Conservation (phyloP, 2,329 filamentous ascomycete genomes). For the Fusarium azukiicola region DNA sequence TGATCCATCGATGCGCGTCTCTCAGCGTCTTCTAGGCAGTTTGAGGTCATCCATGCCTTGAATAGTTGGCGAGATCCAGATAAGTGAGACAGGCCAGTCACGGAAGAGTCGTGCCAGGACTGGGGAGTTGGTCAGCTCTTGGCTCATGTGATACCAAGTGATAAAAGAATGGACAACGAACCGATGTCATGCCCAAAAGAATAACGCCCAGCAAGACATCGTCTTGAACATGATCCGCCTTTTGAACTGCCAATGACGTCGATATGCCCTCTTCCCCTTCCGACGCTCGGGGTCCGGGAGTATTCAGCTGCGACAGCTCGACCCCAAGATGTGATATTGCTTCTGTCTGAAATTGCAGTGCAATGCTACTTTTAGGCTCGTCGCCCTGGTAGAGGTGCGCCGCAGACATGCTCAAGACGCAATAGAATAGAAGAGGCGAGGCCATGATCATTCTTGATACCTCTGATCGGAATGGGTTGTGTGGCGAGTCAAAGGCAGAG, state of each 20-base stretch:
- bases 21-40: neutral
- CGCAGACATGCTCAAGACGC: slow-evolving; percentile 42
- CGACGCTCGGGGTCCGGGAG: neutral
- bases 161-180: neutral
- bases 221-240: slow-evolving; percentile 9
- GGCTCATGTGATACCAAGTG: too few species aligned
- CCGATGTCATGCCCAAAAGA: slow-evolving; percentile 45
- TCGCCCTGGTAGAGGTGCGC: slow-evolving; percentile 40
- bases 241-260: neutral
- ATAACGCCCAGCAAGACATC: slow-evolving; percentile 38
- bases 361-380: neutral
- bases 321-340: slow-evolving; percentile 35
- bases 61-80: slow-evolving; percentile 37
- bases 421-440: slow-evolving; percentile 35
- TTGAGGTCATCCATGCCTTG: slow-evolving; percentile 25
- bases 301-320: slow-evolving; percentile 4
- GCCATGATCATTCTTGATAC: slow-evolving; percentile 29
- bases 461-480: slow-evolving; percentile 44
- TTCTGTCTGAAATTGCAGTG: slow-evolving; percentile 37
- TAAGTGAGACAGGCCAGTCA: slow-evolving; percentile 32
- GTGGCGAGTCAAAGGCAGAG: slow-evolving; percentile 35
- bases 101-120: slow-evolving; percentile 42
- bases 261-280: neutral
- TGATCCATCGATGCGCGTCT: neutral
- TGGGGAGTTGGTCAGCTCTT: neutral